These are phyloP conservation scores for Pichia sp. DNA, from an alignment of 1,139 yeast species.

Conservation along the genomic window DNA sequence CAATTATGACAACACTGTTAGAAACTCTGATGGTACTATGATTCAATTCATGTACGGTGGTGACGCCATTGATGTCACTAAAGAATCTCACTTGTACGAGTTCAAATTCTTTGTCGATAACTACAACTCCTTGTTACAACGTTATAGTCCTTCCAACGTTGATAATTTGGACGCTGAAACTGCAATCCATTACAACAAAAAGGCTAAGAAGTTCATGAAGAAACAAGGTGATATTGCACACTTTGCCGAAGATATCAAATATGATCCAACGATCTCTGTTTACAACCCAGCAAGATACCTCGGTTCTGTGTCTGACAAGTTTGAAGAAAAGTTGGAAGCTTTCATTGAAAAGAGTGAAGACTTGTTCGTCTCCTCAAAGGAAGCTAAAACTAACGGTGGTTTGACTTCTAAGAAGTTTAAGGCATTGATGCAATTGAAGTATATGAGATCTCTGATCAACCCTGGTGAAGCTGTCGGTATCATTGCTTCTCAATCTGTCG, in stretches of 20 bases:
- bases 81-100: constrained; percentile 90
- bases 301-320: constrained; percentile 90
- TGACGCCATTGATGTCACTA: constrained; percentile 89
- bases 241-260: constrained; percentile 53
- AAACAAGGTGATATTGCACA: constrained; percentile 61
- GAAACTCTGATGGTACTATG: constrained; percentile 93
- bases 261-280: constrained; percentile 83
- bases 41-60: constrained; percentile 97
- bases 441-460: constrained; percentile 89
- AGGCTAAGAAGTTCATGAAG: constrained; percentile 66
- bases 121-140: constrained; percentile 75
- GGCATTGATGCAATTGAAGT: constrained; percentile 96
- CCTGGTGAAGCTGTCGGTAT: constrained; percentile 99
- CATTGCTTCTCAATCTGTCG: constrained; percentile 96
- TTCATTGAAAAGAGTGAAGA: constrained; percentile 52
- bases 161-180: constrained; percentile 75
- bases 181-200: constrained; percentile 76
- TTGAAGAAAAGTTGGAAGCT: constrained; percentile 71
- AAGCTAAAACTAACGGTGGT: constrained; percentile 39
- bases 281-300: constrained; percentile 83
- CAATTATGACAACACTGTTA: constrained; percentile 88
- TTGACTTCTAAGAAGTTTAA: constrained; percentile 83
- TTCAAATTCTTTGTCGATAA: constrained; percentile 91
- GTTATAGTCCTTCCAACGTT: constrained; percentile 80
- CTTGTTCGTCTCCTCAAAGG: constrained; percentile 48